Evolutionary conservation across 108 stramenopile species (phyloP).

Genomic region (Pseudonitzschia multistriata): DNA sequence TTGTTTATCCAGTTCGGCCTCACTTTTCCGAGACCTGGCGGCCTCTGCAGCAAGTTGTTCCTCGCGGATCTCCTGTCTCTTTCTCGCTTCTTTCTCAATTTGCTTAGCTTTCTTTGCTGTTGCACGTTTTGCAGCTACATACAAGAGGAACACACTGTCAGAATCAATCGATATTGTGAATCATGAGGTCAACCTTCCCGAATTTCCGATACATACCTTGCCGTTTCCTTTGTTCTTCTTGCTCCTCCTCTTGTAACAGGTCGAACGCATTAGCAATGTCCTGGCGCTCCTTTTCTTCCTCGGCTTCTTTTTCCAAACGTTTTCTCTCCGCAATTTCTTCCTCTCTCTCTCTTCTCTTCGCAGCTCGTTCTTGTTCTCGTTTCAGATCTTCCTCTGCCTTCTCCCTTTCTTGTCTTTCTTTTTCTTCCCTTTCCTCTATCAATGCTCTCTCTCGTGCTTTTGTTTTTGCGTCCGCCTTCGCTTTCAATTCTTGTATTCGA

Average conservation of each 20-base stretch:
- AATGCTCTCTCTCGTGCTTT: background rate
- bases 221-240: background rate
- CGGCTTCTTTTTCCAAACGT: background rate
- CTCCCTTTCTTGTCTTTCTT: background rate
- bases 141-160: background rate
- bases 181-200: no score
- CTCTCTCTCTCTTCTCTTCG: background rate
- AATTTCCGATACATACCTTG: constrained; percentile 1
- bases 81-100: background rate
- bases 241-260: background rate
- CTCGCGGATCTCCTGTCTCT: background rate
- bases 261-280: background rate
- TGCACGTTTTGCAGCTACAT: constrained; percentile 1
- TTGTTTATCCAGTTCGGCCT: background rate
- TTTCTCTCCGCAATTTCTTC: background rate
- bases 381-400: background rate
- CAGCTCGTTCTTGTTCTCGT: background rate
- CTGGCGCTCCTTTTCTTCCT: background rate
- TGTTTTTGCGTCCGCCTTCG: background rate
- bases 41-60: constrained; percentile 8
- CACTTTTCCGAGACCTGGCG: background rate
- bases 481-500: background rate
- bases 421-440: background rate
- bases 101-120: background rate
- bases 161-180: no score